Base-by-base conservation (phyloP, 805 yeast genomes). In the Wickerhamiella parazyma region DNA sequence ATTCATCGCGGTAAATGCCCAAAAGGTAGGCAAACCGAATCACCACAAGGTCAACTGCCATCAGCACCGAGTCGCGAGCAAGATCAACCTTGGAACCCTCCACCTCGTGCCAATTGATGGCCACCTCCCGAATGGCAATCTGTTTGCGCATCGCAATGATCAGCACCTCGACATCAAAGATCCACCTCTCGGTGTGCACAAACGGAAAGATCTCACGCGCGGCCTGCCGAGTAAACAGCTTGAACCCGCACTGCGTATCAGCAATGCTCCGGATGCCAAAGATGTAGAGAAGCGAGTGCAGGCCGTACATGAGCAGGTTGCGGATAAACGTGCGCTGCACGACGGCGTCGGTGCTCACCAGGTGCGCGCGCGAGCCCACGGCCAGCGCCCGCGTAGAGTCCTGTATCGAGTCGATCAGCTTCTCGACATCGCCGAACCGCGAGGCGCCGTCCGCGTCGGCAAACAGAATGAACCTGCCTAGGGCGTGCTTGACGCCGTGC, bases 381-480 rank as follows among this genome's bases (percentile, higher is more conserved):
- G 91, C 86, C 16, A 89, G 66, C 0, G 76, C 81, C 0, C 85
- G 72, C 6, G 53, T 42, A 3, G 36, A 48, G 1, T 39, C 19
- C 28, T 17, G 48, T 22, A 80, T 66, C 10, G 66, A 61, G 3
- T 55, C 56, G 9, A 75, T 49, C 46, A 87, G 66, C 45, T 70
- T 72, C 1, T 56, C 56, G 20, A 81, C 66, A 59, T 87, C 95
- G 20, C 72, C 55, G 58, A 91, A 91, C 51, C 71, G 69, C 20
- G 94, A 79, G 4, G 98, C 97, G 26, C 97, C 97, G 63, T 91
- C 98, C 1, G 97, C 98, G 63, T 91, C 98, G 1, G 95, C 97
- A 66, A 91, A 91, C 8, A 91, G 69, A 9, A 76, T 74, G 53
- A 72, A 78, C 45, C 68, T 59, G 10, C 97, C 98, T 35, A 84